phyloP scores from a whole-genome alignment of 225 moss, liverwort and hornwort species.

The Sphagnum contortum region DNA sequence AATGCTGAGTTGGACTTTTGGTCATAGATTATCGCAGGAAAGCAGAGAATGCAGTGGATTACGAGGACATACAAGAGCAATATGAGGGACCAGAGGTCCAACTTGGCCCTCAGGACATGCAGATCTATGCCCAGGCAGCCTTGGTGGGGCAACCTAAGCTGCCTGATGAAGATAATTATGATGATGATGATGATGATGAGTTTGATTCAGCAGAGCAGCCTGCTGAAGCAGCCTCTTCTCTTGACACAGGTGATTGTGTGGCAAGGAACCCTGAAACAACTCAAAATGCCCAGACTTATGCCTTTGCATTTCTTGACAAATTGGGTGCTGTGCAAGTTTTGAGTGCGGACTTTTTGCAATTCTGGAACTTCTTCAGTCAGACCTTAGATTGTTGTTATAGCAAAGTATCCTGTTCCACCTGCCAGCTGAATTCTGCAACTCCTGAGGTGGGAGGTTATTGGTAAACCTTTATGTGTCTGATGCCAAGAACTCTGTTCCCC shows the following conservation, averaged over 20 bases:
- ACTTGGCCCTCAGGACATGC: conserved; percentile 61
- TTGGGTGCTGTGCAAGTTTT: no score
- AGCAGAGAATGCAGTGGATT: conserved; percentile 94
- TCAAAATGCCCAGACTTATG: no score
- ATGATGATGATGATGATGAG: conserved; percentile 86
- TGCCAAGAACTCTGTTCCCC: no score
- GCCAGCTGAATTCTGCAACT: no score
- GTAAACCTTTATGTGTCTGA: no score
- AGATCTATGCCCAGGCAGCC: conserved; percentile 89
- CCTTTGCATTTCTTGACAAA: no score
- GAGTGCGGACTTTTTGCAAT: no score
- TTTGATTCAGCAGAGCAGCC: conserved; percentile 31
- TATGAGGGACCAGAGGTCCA: conserved; percentile 93
- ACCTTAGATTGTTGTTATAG: no score
- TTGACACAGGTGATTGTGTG: conserved; percentile 12
- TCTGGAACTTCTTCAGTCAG: no score
- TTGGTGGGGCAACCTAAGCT: conserved; percentile 53
- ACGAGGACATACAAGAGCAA: conserved; percentile 95
- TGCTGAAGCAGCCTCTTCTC: conserved; percentile 17
- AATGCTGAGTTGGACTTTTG: background rate
- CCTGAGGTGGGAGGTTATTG: no score
- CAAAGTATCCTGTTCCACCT: no score
- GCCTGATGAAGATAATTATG: conserved; percentile 88
- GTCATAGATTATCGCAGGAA: conserved; percentile 82
- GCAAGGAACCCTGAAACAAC: no score